Conservation (phyloP, 768 basidiomycete genomes). For the Rhizopogon salebrosus region DNA sequence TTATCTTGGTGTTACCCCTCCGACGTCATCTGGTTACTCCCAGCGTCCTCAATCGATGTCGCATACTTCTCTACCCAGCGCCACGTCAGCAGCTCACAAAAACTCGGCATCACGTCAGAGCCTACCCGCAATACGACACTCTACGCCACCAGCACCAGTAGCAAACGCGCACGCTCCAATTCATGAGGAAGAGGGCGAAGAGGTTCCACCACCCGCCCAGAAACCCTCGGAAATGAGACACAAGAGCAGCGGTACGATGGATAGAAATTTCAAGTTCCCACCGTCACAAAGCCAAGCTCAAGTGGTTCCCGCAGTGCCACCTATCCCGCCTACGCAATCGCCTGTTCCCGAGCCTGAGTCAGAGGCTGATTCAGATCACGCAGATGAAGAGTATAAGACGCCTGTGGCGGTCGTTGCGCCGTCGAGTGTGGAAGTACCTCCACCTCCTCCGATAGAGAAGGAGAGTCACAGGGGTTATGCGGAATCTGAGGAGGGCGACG, state of each 20-base stretch:
- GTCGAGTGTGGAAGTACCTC: conserved; percentile 69
- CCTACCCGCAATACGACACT: conserved; percentile 55
- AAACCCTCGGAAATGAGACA: conserved; percentile 21
- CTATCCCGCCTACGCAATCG: conserved; percentile 14
- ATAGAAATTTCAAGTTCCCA: conserved; percentile 71
- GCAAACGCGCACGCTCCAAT: conserved; percentile 30
- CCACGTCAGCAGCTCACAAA: conserved; percentile 30
- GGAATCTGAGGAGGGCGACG: conserved; percentile 56
- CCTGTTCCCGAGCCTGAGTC: conserved; percentile 4
- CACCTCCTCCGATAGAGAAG: conserved; percentile 77
- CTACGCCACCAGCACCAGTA: conserved; percentile 37
- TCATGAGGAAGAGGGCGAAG: conserved; percentile 34
- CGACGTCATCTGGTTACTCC: conserved; percentile 35
- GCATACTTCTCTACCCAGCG: conserved; percentile 49
- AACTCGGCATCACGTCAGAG: conserved; percentile 54
- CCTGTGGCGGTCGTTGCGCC: conserved; percentile 43
- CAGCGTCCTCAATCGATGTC: conserved; percentile 75
- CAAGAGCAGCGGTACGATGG: conserved; percentile 71
- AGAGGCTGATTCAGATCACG: conserved; percentile 4
- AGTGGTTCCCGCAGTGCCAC: conserved; percentile 8
- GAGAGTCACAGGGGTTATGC: conserved; percentile 40
- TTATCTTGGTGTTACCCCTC: conserved; percentile 70
- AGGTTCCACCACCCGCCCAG: conserved; percentile 23
- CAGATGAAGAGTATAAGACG: conserved; percentile 8
- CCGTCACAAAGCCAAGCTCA: conserved; percentile 26